These are phyloP conservation scores for Neurospora sublineolata DNA, from an alignment of 495 filamentous ascomycete species.

Conservation along the genomic window DNA sequence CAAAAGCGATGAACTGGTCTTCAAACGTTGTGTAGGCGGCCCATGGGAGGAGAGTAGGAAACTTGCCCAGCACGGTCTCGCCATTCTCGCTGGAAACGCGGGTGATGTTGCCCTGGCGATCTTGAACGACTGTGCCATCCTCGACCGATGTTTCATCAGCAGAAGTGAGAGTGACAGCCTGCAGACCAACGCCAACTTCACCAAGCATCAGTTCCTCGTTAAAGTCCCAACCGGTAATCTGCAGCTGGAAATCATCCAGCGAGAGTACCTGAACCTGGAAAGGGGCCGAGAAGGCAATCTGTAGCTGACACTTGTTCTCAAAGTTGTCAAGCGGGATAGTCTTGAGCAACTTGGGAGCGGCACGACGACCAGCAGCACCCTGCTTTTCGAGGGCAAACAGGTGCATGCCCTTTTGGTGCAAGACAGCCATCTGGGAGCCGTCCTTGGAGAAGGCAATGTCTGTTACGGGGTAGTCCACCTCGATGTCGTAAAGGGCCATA, in stretches of 20 bases:
- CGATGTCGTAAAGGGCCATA: slow-evolving; percentile 73
- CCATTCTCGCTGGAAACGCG: background rate
- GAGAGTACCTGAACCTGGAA: slow-evolving; percentile 15
- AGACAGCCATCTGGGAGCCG: slow-evolving; percentile 56
- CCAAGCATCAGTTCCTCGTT: slow-evolving; percentile 9
- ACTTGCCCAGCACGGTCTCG: slow-evolving; percentile 2
- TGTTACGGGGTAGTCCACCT: slow-evolving; percentile 47
- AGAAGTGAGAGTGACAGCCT: slow-evolving; percentile 10
- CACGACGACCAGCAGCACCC: slow-evolving; percentile 17
- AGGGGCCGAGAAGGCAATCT: slow-evolving; percentile 15
- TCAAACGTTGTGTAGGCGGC: slow-evolving; percentile 31
- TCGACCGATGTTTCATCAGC: background rate
- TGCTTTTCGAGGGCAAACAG: slow-evolving; percentile 54
- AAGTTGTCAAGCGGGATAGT: slow-evolving; percentile 1
- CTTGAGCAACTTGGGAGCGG: slow-evolving; percentile 18
- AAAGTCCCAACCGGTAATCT: slow-evolving; percentile 12
- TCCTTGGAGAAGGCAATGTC: slow-evolving; percentile 65
- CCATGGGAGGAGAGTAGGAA: slow-evolving; percentile 43
- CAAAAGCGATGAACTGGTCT: slow-evolving; percentile 39
- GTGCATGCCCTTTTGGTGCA: slow-evolving; percentile 51
- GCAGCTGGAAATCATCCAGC: slow-evolving; percentile 8
- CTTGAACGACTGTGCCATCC: slow-evolving; percentile 22
- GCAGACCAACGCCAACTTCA: slow-evolving; percentile 5
- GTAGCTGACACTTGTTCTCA: slow-evolving; percentile 5
- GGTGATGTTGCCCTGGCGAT: slow-evolving; percentile 25